Base-by-base conservation (phyloP, 805 yeast genomes). In the Saccharomycopsis malanga region DNA sequence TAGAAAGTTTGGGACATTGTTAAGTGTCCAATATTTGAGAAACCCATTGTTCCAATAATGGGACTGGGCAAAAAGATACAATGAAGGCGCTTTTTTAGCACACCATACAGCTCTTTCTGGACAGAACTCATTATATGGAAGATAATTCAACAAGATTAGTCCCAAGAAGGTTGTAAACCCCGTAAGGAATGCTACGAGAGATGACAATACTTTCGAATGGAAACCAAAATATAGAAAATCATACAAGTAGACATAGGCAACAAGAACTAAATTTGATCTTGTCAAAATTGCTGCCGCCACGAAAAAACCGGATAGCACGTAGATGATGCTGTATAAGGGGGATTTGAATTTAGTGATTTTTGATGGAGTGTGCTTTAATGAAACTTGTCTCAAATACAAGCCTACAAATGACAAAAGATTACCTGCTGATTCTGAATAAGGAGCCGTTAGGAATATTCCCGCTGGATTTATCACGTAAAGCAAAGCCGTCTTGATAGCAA, bases 41-140 rank as follows among this genome's bases (percentile, higher is more conserved):
- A 89, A 77, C 0, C 98, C 98, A 38, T 70, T 73, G 55, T 79
- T 75, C 98, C 98, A 93, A 61, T 91, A 88, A 53, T 78, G 71
- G 1, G 65, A 49, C 63, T 93, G 98, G 4, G 94, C 84, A 61
- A 72, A 86, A 2, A 75, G 61, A 56, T 80, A 80, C 12, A 91
- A 67, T 20, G 82, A 73, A 4, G 85, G 87, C 0, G 84, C 44
- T 6, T 22, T 9, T 3, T 66, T 54, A 12, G 65, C 51, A 61
- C 98, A 91, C 97, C 97, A 91, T 51, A 73, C 84, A 5, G 85
- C 79, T 49, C 87, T 66, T 12, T 63, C 72, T 1, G 87, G 85
- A 60, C 98, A 93, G 53, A 77, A 82, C 14, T 58, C 56, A 2
- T 38, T 27, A 56, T 78, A 88, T 1, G 88, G 84, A 1, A 68